These are phyloP conservation scores for Russula compacta DNA, from an alignment of 768 basidiomycete species.

Conservation along the genomic window DNA sequence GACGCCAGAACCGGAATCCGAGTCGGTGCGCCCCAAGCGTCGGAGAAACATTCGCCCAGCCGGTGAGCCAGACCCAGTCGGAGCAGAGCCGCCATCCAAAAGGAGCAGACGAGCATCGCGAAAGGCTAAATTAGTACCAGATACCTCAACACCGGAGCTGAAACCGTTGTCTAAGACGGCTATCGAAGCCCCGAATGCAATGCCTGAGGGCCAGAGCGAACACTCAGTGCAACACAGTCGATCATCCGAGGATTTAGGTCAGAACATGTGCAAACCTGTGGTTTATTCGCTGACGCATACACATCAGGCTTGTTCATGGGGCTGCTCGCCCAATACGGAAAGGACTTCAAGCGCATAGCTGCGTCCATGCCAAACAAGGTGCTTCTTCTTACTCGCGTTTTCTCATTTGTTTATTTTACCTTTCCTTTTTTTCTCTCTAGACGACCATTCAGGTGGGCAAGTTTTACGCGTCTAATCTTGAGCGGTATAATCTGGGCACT, in stretches of 20 bases:
- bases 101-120: neutral
- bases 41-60: slow-evolving; percentile 28
- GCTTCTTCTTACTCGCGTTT: slow-evolving; percentile 2
- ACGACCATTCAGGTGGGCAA: slow-evolving; percentile 47
- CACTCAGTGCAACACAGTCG: neutral
- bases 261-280: slow-evolving; percentile 19
- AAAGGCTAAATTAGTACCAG: neutral
- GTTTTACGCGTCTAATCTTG: slow-evolving; percentile 40
- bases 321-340: slow-evolving; percentile 53
- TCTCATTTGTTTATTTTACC: neutral
- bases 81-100: slow-evolving; percentile 7
- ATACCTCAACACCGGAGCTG: neutral
- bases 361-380: slow-evolving; percentile 58
- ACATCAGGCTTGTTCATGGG: slow-evolving; percentile 40
- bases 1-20: slow-evolving; percentile 57
- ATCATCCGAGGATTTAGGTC: slow-evolving; percentile 62
- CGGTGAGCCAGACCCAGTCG: slow-evolving; percentile 13
- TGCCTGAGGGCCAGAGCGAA: too few relatives aligned
- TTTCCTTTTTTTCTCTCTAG: slow-evolving; percentile 24
- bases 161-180: neutral
- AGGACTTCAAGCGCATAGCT: slow-evolving; percentile 62
- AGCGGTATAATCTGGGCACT: slow-evolving; percentile 25
- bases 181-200: neutral
- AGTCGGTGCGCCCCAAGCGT: slow-evolving; percentile 25
- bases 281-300: slow-evolving; percentile 14